Evolutionary conservation across 495 filamentous ascomycete genomes (phyloP), one percentile per base, ranked within the genome.

Genomic region (Physcia stellaris): DNA sequence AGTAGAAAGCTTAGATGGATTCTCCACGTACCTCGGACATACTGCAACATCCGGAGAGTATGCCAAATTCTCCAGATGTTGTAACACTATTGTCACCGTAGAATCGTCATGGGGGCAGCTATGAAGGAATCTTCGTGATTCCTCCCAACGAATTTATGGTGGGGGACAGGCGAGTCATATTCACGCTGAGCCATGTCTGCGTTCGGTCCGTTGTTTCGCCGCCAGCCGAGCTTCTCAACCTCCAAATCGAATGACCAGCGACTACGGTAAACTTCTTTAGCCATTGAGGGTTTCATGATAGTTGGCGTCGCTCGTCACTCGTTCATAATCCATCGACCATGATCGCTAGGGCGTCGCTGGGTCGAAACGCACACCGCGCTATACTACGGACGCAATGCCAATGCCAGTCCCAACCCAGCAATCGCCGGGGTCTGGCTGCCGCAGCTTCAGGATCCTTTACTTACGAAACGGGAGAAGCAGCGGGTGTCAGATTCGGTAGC

Each of bases 401-500:
- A 66, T 68, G 69, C 62, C 69, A 66, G 50, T 63, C 58, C 35
- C 71, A 67, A 51, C 63, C 68, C 54, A 61, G 66, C 51, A 66
- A 70, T 59, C 69, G 75, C 55, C 76, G 85, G 56, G 74, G 73
- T 42, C 78, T 92, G 57, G 87, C 87, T 53, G 80, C 83, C 51
- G 77, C 83, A 50, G 77, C 75, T 45, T 83, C 84, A 50, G 74
- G 74, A 45, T 75, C 80, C 47, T 83, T 86, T 61, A 77, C 80
- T 57, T 99, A 92, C 71, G 77, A 92, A 54, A 79, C 79, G 49
- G 73, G 83, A 53, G 83, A 88, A 60, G 72, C 81, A 56, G 67
- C 71, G 47, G 86, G 90, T 50, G 67, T 96, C 59, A 96, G 94
- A 71, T 68, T 92, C 42, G 86, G 86, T 50, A 80, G 80, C 63